Evolutionary conservation across 371 early-diverging fungal species (phyloP), one percentile per base, ranked within the genome.

Genomic region (Phascolomyces articulosus): DNA sequence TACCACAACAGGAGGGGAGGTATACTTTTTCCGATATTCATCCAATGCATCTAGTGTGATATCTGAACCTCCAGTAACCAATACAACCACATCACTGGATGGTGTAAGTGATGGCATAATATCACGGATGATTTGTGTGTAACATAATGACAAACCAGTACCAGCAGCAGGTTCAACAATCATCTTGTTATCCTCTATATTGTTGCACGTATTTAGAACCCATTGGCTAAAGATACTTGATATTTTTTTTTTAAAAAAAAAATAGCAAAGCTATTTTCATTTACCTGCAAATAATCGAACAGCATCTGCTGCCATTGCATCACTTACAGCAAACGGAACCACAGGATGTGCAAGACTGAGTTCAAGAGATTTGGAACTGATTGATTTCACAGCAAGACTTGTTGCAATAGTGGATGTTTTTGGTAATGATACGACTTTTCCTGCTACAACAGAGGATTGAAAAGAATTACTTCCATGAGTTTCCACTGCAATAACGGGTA

Each of bases 401-500:
- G 85, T 75, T 2, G 87, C 87, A 16, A 88, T 81, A 2, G 86
- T 84, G 0, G 82, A 72, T 49, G 82, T 82, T 34, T 80, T 81
- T n/a, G 79, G 74, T 9, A 88, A 59, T 1, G 80, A 77, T 1
- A 86, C 78, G 29, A 86, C 58, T 54, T 84, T 80, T 15, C 86
- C 91, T 20, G 82, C 81, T 28, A 87, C 78, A 15, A 90, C 85
- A 1, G 90, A 77, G 21, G 85, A 82, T 54, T 90, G 90, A 62
- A 91, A 90, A 7, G 87, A 84, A 66, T 88, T 88, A 55, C 88
- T 88, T 28, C 90, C 90, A 71, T 88, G 86, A 0, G 91, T 91
- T 60, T 91, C 91, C 7, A 89, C 88, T 1, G 91, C 90, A 68
- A 91, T 84, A 8, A 90, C 79, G 16, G 90, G 90, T 0, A 89